phyloP scores from a whole-genome alignment of 495 filamentous ascomycete species.

The Haplographium delicatum region DNA sequence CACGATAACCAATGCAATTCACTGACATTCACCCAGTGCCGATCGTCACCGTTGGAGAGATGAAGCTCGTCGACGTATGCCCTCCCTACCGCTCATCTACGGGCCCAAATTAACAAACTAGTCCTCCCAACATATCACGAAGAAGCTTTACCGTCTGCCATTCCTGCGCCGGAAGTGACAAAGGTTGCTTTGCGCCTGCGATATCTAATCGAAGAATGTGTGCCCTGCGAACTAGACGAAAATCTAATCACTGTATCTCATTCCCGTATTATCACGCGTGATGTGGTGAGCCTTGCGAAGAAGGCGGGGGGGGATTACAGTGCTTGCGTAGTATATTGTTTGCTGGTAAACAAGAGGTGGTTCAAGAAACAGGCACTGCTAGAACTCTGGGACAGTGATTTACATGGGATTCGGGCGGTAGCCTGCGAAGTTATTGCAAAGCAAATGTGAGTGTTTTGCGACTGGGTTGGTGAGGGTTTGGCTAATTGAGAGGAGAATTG shows the following conservation, averaged over 20 bases:
- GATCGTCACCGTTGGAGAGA: constrained; percentile 17
- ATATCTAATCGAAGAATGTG: constrained; percentile 82
- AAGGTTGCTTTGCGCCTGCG: constrained; percentile 83
- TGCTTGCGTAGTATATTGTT: constrained; percentile 69
- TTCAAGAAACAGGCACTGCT: constrained; percentile 73
- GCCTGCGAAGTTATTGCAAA: constrained; percentile 98
- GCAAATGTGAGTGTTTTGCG: constrained; percentile 49
- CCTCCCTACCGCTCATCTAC: not conserved
- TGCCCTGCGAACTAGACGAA: constrained; percentile 82
- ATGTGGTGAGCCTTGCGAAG: constrained; percentile 71
- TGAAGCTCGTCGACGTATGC: constrained; percentile 25
- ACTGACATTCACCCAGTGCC: not conserved
- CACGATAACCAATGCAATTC: not conserved
- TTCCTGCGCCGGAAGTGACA: constrained; percentile 68
- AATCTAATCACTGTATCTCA: constrained; percentile 67
- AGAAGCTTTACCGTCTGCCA: constrained; percentile 50
- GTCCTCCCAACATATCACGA: constrained; percentile 60
- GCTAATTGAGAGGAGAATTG: constrained; percentile 54
- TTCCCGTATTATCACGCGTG: constrained; percentile 73
- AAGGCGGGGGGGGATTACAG: constrained; percentile 70
- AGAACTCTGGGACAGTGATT: constrained; percentile 87
- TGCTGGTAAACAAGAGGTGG: constrained; percentile 88
- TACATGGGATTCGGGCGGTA: constrained; percentile 70
- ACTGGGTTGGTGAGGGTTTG: not conserved
- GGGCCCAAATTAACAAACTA: constrained; percentile 9